Base-by-base conservation (phyloP, 768 basidiomycete species). In the Suillus americanus region DNA sequence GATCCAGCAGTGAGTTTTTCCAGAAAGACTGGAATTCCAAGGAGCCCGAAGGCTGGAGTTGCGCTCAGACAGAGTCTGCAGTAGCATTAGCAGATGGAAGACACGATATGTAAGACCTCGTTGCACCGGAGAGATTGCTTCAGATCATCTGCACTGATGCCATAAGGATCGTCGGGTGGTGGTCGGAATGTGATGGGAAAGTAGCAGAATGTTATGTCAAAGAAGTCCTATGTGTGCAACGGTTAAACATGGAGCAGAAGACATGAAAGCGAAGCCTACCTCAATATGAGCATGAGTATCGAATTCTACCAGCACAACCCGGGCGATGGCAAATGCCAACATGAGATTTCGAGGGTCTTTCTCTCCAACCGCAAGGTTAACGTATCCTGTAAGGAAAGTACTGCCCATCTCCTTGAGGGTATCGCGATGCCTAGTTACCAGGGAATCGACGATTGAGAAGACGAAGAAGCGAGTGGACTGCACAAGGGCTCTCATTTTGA, bases 161-260 rank as follows among this genome's bases (percentile, higher is more conserved):
- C 91, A 74, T 97, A 95, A 20, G 94, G 95, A 72, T 99, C 95
- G 69, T 95, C 89, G 1, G 94, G 91, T 20, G 96, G 94, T 10
- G 97, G 95, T 64, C 91, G 85, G 79, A 97, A 99, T 0, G 95
- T 94, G 63, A 99, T 99, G 0, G 97, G 97, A 78, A 98, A 99
- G 75, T 99, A 99, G 75, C 97, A 99, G 75, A 96, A 99, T 0
- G 90, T 92, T 73, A 98, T 89, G 71, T 98, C 94, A 79, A 97
- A 99, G 56, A 99, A 80, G 60, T 89, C 86, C 95, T 98, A 69
- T 7, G n/a, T 7, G n/a, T 45, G 43, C 33, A 48, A 62, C 20
- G 35, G 40, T 20, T 33, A 55, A 23, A 43, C 46, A 28, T 28
- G 16, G 9, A 33, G 33, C 28, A 4, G 50, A 53, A 53, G 9